These are phyloP conservation scores for Penicillium simplicissimum DNA, from an alignment of 495 filamentous ascomycete species.

Conservation along the genomic window DNA sequence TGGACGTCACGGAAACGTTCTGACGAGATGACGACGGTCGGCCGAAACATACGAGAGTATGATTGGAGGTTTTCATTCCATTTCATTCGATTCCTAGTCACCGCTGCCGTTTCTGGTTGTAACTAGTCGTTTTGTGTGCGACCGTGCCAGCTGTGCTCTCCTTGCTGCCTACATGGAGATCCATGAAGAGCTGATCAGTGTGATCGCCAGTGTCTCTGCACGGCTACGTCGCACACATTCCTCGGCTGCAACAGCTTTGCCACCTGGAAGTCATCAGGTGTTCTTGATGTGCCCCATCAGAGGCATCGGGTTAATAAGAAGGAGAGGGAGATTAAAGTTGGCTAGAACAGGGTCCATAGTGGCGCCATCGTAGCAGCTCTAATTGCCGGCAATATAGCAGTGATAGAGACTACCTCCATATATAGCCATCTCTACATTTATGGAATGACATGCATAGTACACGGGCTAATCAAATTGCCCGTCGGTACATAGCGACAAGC, in stretches of 20 bases:
- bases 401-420: not conserved
- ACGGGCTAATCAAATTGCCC: not conserved
- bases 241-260: conserved; percentile 7
- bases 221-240: conserved; percentile 18
- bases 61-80: not conserved
- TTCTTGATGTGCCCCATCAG: not conserved
- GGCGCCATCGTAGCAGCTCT: not conserved
- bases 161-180: conserved; percentile 18
- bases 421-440: not conserved
- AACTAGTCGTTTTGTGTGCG: conserved; percentile 7
- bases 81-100: not conserved
- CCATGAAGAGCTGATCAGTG: not conserved
- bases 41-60: not conserved
- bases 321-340: not conserved
- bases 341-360: conserved; percentile 1
- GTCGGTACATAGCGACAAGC: not conserved
- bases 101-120: not conserved
- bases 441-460: not conserved
- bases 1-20: not conserved
- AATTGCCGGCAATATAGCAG: not conserved
- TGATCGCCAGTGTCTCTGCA: conserved; percentile 1
- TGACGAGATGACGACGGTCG: not conserved
- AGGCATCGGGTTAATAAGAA: not conserved
- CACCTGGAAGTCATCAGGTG: not conserved
- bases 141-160: conserved; percentile 10